A percentile compares a stretch with the other conserved stretches of the same genome.
Evolutionary conservation across 2,329 filamentous ascomycete species (phyloP).

Genomic region (Pestalotiopsis sp.): DNA sequence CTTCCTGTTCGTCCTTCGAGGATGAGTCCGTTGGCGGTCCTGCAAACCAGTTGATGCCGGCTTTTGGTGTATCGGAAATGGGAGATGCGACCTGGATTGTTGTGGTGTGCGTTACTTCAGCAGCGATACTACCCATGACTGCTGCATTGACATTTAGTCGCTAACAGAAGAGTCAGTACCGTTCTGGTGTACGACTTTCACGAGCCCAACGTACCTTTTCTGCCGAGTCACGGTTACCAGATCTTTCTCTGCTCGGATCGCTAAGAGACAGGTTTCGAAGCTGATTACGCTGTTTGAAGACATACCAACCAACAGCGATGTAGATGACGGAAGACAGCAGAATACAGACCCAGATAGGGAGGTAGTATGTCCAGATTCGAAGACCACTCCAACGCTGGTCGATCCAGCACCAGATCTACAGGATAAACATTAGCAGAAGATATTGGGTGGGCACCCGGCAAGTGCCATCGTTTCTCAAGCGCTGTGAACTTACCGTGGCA

Average conservation of each 20-base stretch:
- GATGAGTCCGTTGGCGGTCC: conserved; percentile 26
- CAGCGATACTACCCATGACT: conserved; percentile 33
- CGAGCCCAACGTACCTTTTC: conserved; percentile 29
- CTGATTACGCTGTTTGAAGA: conserved; percentile 59
- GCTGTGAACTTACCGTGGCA: conserved; percentile 50
- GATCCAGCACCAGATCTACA: conserved; percentile 67
- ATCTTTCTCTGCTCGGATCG: conserved; percentile 33
- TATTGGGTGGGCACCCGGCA: too few species aligned
- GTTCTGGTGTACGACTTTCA: not conserved
- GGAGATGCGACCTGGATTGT: conserved; percentile 28
- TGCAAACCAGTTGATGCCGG: conserved; percentile 31
- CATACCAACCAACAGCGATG: conserved; percentile 59
- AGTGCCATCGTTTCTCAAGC: not conserved
- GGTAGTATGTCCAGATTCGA: conserved; percentile 64
- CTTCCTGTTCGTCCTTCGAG: not conserved
- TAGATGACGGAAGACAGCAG: conserved; percentile 58
- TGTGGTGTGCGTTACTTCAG: conserved; percentile 32
- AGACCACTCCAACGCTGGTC: conserved; percentile 54
- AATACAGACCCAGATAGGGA: conserved; percentile 64
- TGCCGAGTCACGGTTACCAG: conserved; percentile 30
- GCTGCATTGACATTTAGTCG: conserved; percentile 32
- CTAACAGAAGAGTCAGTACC: conserved; percentile 16
- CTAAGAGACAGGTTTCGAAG: conserved; percentile 52
- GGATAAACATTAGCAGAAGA: not conserved
- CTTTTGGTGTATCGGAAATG: conserved; percentile 15